Conservation (phyloP, 345 rosid species). For the Psidium guajava region DNA sequence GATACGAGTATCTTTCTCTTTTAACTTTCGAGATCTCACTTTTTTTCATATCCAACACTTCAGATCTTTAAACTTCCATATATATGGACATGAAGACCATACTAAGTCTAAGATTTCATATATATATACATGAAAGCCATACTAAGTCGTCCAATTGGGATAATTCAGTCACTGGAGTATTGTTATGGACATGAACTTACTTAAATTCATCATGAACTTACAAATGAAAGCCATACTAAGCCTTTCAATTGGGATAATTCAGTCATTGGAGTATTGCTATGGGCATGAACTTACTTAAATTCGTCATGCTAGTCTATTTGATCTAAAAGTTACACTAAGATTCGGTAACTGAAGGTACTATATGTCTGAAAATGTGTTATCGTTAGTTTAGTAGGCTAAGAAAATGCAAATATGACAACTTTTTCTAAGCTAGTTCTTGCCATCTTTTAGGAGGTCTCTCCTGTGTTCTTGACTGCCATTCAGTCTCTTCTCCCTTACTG, state of each 20-base stretch:
- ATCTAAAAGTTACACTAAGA: neutral
- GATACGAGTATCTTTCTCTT: neutral
- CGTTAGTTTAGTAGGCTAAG: neutral
- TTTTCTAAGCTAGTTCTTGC: conserved; percentile 4
- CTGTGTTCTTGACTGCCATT: conserved; percentile 61
- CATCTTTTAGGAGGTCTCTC: conserved; percentile 67
- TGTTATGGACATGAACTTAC: no score
- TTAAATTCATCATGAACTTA: no score
- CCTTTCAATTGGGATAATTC: neutral
- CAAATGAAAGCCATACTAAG: neutral
- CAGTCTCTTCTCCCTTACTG: conserved; percentile 86
- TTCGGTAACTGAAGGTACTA: conserved; percentile 30
- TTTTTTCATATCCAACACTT: neutral
- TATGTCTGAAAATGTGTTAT: neutral
- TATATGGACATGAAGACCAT: no score
- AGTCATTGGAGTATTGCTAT: neutral
- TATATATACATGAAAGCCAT: neutral
- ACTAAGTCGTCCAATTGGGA: no score
- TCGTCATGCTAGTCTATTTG: neutral
- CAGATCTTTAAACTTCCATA: neutral
- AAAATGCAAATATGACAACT: neutral
- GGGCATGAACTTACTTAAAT: neutral
- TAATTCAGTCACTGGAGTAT: no score
- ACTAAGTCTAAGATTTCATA: neutral
- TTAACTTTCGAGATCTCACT: neutral